These are phyloP conservation scores for Tylopilus rubrobrunneus DNA, from an alignment of 768 basidiomycete species.

Conservation along the genomic window DNA sequence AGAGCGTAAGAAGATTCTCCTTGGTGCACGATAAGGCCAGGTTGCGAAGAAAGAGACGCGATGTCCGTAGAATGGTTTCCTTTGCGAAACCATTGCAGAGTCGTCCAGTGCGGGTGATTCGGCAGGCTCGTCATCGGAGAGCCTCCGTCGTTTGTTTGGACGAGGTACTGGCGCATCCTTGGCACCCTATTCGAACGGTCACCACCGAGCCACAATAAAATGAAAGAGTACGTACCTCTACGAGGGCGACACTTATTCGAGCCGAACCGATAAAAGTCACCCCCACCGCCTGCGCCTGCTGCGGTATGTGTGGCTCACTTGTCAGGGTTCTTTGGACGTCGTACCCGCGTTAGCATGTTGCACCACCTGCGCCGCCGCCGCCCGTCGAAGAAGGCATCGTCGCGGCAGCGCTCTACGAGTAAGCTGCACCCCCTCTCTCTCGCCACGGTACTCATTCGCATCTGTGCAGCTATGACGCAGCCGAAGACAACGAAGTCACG, in stretches of 20 bases:
- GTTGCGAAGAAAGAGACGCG: slow-evolving; percentile 90
- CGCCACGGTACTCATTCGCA: neutral
- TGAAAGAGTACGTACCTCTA: slow-evolving; percentile 51
- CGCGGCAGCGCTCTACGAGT: slow-evolving; percentile 73
- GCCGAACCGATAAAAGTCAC: slow-evolving; percentile 76
- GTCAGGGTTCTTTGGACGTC: neutral
- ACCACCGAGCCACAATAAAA: slow-evolving; percentile 2
- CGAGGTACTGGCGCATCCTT: slow-evolving; percentile 66
- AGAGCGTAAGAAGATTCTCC: slow-evolving; percentile 61
- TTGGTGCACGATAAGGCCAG: slow-evolving; percentile 83
- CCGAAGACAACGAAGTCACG: slow-evolving; percentile 86
- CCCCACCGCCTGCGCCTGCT: slow-evolving; percentile 34
- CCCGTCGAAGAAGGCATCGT: slow-evolving; percentile 56
- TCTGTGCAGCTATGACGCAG: slow-evolving; percentile 70
- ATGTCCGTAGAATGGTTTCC: slow-evolving; percentile 63
- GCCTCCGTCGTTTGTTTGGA: slow-evolving; percentile 65
- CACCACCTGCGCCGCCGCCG: slow-evolving; percentile 37
- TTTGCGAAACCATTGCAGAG: slow-evolving; percentile 16
- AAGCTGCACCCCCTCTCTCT: slow-evolving; percentile 23
- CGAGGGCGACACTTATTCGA: slow-evolving; percentile 67
- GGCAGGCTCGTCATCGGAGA: slow-evolving; percentile 39
- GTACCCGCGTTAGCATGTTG: slow-evolving; percentile 27
- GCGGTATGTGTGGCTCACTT: slow-evolving; percentile 25
- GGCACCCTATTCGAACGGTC: slow-evolving; percentile 44
- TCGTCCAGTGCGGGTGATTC: slow-evolving; percentile 26